A percentile compares a stretch with the other conserved stretches of the same genome.
Evolutionary conservation across 305 asterid species (phyloP).

Genomic region (Withania somnifera): DNA sequence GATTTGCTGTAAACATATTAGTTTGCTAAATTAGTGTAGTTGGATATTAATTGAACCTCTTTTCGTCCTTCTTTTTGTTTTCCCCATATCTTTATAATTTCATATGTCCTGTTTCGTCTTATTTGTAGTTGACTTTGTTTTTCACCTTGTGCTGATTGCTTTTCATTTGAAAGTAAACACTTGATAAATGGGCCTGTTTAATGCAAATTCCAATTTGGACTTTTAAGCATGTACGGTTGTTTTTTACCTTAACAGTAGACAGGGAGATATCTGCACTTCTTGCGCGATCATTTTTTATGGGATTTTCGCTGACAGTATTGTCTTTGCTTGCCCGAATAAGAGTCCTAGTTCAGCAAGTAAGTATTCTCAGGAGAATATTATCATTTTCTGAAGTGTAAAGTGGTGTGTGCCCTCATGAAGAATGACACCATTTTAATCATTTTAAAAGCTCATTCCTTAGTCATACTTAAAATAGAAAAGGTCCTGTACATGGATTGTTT

Average conservation of each 20-base stretch:
- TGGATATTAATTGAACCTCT: not conserved
- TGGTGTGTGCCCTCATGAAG: not conserved
- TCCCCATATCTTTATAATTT: not conserved
- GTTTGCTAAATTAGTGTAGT: not conserved
- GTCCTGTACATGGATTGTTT: not conserved
- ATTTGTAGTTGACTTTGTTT: not conserved
- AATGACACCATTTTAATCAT: not conserved
- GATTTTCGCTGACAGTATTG: slow-evolving; percentile 60
- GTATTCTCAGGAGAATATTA: slow-evolving; percentile 4
- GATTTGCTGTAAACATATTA: not conserved
- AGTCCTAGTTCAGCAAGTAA: slow-evolving; percentile 85
- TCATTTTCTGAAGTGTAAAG: not conserved
- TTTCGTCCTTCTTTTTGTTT: not conserved
- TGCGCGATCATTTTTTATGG: slow-evolving; percentile 83
- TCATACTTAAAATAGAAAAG: not conserved
- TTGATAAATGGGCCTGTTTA: not conserved
- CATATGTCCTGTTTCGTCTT: not conserved
- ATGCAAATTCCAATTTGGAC: not conserved
- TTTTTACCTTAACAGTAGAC: slow-evolving; percentile 73
- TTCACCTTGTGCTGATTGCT: not conserved
- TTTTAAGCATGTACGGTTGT: slow-evolving; percentile 23
- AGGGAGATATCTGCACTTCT: slow-evolving; percentile 70
- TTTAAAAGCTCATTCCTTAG: not conserved
- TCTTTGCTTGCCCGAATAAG: slow-evolving; percentile 82
- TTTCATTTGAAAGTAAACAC: not conserved